Conservation (phyloP, 2,329 filamentous ascomycete genomes). For the Fusarium fracticaudum region DNA sequence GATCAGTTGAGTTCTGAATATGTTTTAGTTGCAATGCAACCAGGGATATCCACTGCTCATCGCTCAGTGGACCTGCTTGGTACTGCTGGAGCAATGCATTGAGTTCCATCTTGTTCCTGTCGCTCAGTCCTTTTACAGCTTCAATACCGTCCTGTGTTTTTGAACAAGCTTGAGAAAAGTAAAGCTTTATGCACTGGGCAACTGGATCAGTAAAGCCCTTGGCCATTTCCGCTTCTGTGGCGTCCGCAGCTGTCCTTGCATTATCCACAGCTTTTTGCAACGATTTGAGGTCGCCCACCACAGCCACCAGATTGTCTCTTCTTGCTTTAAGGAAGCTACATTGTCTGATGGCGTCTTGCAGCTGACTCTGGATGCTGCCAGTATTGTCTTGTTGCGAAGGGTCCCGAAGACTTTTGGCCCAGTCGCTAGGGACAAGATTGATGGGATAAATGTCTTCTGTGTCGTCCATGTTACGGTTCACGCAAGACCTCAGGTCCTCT, state of each 20-base stretch:
- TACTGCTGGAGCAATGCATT: not conserved
- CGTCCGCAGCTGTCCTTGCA: not conserved
- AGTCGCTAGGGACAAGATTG: not conserved
- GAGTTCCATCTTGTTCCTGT: not conserved
- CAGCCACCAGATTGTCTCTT: not conserved
- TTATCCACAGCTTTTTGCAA: not conserved
- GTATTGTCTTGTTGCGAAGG: not conserved
- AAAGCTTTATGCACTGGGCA: not conserved
- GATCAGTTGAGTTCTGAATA: not conserved
- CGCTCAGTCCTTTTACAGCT: not conserved
- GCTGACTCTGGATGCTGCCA: not conserved
- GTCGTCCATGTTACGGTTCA: not conserved
- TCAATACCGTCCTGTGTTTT: no score
- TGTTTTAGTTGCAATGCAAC: not conserved
- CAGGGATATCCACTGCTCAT: not conserved
- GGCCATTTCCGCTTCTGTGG: not conserved
- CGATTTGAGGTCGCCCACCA: not conserved
- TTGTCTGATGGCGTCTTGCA: not conserved
- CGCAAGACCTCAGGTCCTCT: not conserved
- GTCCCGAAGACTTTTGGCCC: not conserved
- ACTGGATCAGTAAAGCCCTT: not conserved
- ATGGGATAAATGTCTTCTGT: not conserved
- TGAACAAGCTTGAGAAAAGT: not conserved
- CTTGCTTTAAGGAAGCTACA: not conserved
- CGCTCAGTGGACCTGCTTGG: not conserved